A percentile compares a stretch with the other conserved stretches of the same genome.
These are phyloP conservation scores for Ophiosphaerella narmari DNA, from an alignment of 2,329 filamentous ascomycete genomes.

Conservation along the genomic window DNA sequence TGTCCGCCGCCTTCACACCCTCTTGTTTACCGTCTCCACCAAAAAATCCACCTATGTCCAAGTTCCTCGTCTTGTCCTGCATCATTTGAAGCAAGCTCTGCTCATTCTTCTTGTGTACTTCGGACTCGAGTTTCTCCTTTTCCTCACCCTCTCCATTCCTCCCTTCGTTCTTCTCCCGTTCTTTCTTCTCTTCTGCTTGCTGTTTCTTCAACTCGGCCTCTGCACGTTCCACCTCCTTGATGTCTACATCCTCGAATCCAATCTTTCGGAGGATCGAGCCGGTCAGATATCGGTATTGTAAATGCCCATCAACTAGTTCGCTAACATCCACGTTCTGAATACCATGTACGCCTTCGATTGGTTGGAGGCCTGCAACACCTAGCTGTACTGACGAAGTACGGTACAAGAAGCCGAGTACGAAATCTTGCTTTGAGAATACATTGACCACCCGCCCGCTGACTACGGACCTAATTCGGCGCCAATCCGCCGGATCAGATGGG, in stretches of 20 bases:
- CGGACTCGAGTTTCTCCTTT: slow-evolving; percentile 46
- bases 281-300: slow-evolving; percentile 56
- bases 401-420: slow-evolving; percentile 85
- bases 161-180: slow-evolving; percentile 40
- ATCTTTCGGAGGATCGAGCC: slow-evolving; percentile 58
- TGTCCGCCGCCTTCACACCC: slow-evolving; percentile 3
- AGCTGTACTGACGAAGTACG: slow-evolving; percentile 80
- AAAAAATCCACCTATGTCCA: slow-evolving; percentile 22
- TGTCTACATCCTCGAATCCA: slow-evolving; percentile 58
- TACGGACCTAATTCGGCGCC: slow-evolving; percentile 76
- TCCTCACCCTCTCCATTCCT: slow-evolving; percentile 33
- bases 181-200: slow-evolving; percentile 48
- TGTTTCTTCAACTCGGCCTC: slow-evolving; percentile 52
- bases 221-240: slow-evolving; percentile 52
- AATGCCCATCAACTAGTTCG: slow-evolving; percentile 56
- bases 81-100: slow-evolving; percentile 50
- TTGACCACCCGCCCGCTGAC: slow-evolving; percentile 85
- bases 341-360: slow-evolving; percentile 68
- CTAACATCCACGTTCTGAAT: slow-evolving; percentile 63
- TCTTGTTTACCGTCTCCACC: slow-evolving; percentile 3
- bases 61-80: slow-evolving; percentile 47
- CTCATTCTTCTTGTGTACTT: slow-evolving; percentile 52
- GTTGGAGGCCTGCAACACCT: slow-evolving; percentile 82
- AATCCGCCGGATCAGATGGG: slow-evolving; percentile 72
- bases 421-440: slow-evolving; percentile 85